Evolutionary conservation across 2,329 filamentous ascomycete species (phyloP), one percentile per base, ranked within the genome.

Genomic region (Didymella arachidicola): DNA sequence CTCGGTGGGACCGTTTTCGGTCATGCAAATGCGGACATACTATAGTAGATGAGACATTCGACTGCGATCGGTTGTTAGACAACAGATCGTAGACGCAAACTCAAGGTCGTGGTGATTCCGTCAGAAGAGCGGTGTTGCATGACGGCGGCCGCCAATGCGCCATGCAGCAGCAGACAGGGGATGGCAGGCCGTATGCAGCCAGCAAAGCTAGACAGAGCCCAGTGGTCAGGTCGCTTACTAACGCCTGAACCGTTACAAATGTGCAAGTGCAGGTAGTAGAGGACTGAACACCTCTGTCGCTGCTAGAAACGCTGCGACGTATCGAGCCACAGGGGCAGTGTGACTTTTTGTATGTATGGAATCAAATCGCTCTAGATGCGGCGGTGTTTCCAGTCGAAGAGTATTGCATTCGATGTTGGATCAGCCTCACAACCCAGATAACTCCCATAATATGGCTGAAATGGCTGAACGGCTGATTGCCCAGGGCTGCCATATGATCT

Each of bases 51-150:
- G 16, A 49, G 44, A 32, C 39, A 51, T 26, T 16, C 16, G 18
- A 42, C 26, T 39, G 41, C 29, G 34, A 46, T 53, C 56, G 50
- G 50, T 30, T 7, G 32, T 41, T 7, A 43, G 56, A 59, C 42
- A 45, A 32, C 3, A 51, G 46, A 54, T 54, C 27, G 41, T 41
- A 22, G 25, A 19, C 19, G 45, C 41, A 50, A 36, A 50, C n/a
- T n/a, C 10, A 14, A 25, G 26, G 11, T 36, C n/a, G 45, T 25
- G 41, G n/a, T 30, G 16, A 51, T 54, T 54, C 32, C 49, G 56
- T 54, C 56, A 54, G 51, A 54, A 54, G 38, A 30, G 56, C 50
- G 39, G 41, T 51, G 30, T 59, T 54, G 50, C 45, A 59, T 42
- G 30, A 53, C 45, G 45, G 51, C 46, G 41, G 50, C 36, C 27